Evolutionary conservation across 305 asterid species (phyloP), one percentile per base, ranked within the genome.

Genomic region (Fraxinus albicans): DNA sequence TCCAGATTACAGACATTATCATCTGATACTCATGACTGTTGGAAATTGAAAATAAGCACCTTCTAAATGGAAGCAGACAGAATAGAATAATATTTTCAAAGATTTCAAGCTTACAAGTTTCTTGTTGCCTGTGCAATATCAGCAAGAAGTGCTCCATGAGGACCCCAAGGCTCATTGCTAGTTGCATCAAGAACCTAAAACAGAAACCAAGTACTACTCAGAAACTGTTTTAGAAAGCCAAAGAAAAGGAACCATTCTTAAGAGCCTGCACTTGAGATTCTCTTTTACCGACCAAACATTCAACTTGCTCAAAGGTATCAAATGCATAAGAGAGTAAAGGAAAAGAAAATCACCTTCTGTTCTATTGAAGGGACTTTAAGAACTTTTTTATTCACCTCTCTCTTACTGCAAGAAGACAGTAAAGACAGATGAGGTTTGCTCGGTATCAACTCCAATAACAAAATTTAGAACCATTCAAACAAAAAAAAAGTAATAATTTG

Each of bases 111-210:
- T 90, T 80, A 94, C 98, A 91, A 92, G 89, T 94, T 96, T 86
- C 92, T 93, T 40, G 98, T 82, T 77, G 97, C 96, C 84, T 96
- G 96, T 50, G 99, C 98, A 88, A 94, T 92, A 85, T 96, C 98
- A 83, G 98, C 96, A 86, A 96, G 98, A 84, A 89, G 93, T 35
- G 97, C 79, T 84, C 99, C 98, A 86, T 94, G 99, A 85, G 99
- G 98, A 82, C 97, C 99, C 98, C 98, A 96, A 73, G 98, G 93
- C 88, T 96, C 98, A 84, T 96, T 96, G 93, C 97, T 96, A 81
- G 98, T 96, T 77, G 97, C 98, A 86, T 96, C 98, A 80, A 96
- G 98, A 83, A 96, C 97, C 99, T 96, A 86, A 80, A 72, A 73
- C 35, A 47, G 77, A 81, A 55, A 78, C 67, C 40, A 87, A 81